Evolutionary conservation across 352 stramenopile species (phyloP).

Genomic region (Aphanomyces euteiches): DNA sequence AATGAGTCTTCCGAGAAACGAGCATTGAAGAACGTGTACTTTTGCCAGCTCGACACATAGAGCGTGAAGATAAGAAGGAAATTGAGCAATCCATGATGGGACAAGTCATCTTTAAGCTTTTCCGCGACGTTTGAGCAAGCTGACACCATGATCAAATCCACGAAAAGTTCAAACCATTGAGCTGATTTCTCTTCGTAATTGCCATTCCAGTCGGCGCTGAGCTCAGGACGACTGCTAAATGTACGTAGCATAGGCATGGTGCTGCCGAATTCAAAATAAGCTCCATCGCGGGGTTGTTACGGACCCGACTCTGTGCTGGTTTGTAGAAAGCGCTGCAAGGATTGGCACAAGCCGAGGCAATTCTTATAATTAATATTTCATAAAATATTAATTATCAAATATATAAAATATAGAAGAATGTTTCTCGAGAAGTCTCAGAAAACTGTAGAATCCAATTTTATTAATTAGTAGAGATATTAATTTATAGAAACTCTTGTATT

Average conservation of each 20-base stretch:
- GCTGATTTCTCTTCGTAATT: slow-evolving; percentile 25
- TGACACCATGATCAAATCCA: slow-evolving; percentile 20
- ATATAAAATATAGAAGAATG: no score
- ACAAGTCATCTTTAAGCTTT: slow-evolving; percentile 24
- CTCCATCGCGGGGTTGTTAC: background rate
- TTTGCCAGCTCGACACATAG: slow-evolving; percentile 26
- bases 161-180: slow-evolving; percentile 24
- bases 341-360: no score
- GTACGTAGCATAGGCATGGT: slow-evolving; percentile 9
- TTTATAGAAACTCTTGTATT: no score
- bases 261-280: background rate
- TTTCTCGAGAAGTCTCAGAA: no score
- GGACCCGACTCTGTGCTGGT: no score
- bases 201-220: slow-evolving; percentile 19
- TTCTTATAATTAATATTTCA: no score
- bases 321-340: no score
- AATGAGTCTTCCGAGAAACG: slow-evolving; percentile 23
- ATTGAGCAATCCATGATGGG: slow-evolving; percentile 1
- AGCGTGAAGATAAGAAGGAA: slow-evolving; percentile 6
- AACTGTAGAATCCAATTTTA: no score
- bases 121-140: slow-evolving; percentile 21
- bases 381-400: no score
- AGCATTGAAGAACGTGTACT: slow-evolving; percentile 18
- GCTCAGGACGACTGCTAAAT: background rate
- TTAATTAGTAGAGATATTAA: no score